phyloP scores from a whole-genome alignment of 73 alveolate genomes.

The Stentor roeselii region DNA sequence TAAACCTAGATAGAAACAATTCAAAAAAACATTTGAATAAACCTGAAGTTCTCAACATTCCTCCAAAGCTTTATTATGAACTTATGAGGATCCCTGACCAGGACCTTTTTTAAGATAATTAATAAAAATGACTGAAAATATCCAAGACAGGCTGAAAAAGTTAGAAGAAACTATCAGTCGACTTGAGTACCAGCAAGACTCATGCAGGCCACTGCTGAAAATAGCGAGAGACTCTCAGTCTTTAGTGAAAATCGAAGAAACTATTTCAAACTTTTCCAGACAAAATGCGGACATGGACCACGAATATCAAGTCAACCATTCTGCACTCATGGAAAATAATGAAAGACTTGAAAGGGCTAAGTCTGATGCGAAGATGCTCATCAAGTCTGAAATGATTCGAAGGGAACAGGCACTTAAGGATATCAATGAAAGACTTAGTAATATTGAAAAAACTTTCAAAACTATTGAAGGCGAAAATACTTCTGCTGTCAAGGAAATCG shows the following conservation, averaged over 20 bases:
- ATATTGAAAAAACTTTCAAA: constrained; percentile 3
- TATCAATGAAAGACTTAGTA: not conserved
- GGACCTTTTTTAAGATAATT: not conserved
- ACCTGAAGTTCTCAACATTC: no score
- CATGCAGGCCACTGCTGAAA: constrained; percentile 23
- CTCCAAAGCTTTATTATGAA: no score
- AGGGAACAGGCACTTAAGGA: constrained; percentile 14
- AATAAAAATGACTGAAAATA: not conserved
- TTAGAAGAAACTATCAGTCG: constrained; percentile 23
- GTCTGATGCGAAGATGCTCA: not conserved
- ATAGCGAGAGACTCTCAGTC: not conserved
- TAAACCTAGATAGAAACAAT: no score
- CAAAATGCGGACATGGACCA: constrained; percentile 11
- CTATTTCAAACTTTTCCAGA: not conserved
- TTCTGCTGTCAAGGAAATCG: constrained; percentile 16
- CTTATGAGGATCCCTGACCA: no score
- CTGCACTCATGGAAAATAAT: not conserved
- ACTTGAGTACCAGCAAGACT: constrained; percentile 21
- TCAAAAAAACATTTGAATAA: no score
- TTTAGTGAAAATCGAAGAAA: constrained; percentile 23
- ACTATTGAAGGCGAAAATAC: constrained; percentile 14
- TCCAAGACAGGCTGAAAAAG: constrained; percentile 1
- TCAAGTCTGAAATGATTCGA: not conserved
- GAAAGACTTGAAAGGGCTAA: not conserved
- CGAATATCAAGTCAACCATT: constrained; percentile 17